These are phyloP conservation scores for Calocera cornea DNA, from an alignment of 768 basidiomycete species.

Conservation along the genomic window DNA sequence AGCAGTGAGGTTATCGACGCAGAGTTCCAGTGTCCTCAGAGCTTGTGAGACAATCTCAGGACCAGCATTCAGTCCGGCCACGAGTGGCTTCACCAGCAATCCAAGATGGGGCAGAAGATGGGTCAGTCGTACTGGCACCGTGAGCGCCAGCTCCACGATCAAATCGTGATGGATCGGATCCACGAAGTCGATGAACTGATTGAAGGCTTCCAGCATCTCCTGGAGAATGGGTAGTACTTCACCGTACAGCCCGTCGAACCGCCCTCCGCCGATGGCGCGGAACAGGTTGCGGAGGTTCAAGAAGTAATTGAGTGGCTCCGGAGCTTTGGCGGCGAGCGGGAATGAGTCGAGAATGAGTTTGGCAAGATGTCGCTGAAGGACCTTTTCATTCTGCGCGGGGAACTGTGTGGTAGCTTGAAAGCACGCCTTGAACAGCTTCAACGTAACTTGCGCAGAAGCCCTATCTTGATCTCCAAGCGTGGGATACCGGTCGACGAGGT, in stretches of 20 bases:
- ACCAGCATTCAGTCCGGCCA: conserved; percentile 73
- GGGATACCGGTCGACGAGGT: conserved; percentile 69
- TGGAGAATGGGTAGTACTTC: conserved; percentile 92
- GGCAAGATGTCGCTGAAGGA: conserved; percentile 83
- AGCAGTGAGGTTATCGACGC: conserved; percentile 94
- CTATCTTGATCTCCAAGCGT: conserved; percentile 77
- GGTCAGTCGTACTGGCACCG: conserved; percentile 87
- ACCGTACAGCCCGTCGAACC: conserved; percentile 88
- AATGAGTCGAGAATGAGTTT: conserved; percentile 95
- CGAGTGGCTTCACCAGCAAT: conserved; percentile 92
- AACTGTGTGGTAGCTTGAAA: conserved; percentile 72
- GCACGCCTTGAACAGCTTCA: conserved; percentile 90
- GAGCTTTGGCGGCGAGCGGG: conserved; percentile 79
- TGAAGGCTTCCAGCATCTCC: conserved; percentile 91
- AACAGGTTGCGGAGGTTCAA: conserved; percentile 84
- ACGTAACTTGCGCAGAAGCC: conserved; percentile 63
- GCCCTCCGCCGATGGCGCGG: conserved; percentile 80
- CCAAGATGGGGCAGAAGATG: conserved; percentile 89
- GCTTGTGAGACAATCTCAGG: conserved; percentile 91
- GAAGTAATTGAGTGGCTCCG: conserved; percentile 85
- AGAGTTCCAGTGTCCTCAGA: conserved; percentile 89
- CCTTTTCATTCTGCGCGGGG: conserved; percentile 69
- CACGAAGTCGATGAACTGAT: conserved; percentile 74
- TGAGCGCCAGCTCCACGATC: conserved; percentile 93
- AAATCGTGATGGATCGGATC: conserved; percentile 63